Conservation (phyloP, 306 rosid species). For the Calophaca sinica region DNA sequence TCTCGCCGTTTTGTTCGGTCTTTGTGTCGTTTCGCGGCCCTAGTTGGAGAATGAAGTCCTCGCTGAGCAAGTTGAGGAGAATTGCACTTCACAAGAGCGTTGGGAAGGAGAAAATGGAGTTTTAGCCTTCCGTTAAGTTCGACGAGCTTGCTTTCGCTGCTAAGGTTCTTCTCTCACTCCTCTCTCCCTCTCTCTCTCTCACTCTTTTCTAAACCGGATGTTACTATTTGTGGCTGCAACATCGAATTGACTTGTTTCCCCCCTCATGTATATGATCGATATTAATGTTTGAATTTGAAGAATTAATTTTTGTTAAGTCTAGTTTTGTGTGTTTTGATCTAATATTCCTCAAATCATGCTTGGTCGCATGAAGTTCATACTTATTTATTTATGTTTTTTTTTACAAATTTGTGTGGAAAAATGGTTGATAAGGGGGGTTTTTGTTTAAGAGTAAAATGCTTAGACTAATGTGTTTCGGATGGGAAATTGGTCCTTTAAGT, state of each 20-base stretch:
- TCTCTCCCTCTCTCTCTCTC: too few relatives aligned
- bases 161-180: slow-evolving; percentile 52
- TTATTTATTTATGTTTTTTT: neutral
- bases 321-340: slow-evolving; percentile 9
- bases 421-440: neutral
- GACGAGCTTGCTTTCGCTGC: slow-evolving; percentile 80
- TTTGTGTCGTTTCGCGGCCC: slow-evolving; percentile 32
- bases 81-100: slow-evolving; percentile 67
- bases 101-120: slow-evolving; percentile 61
- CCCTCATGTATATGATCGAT: neutral
- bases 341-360: neutral
- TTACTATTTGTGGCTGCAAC: slow-evolving; percentile 20
- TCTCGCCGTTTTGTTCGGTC: slow-evolving; percentile 23
- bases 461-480: slow-evolving; percentile 17
- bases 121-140: slow-evolving; percentile 60
- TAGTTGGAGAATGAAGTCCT: slow-evolving; percentile 69
- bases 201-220: neutral
- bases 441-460: neutral
- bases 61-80: slow-evolving; percentile 65
- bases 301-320: neutral
- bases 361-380: neutral
- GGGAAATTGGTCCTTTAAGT: slow-evolving; percentile 16
- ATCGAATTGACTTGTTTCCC: neutral
- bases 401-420: neutral
- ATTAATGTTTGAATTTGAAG: neutral